Conservation (phyloP, 345 rosid species). For the Isatis tinctoria region DNA sequence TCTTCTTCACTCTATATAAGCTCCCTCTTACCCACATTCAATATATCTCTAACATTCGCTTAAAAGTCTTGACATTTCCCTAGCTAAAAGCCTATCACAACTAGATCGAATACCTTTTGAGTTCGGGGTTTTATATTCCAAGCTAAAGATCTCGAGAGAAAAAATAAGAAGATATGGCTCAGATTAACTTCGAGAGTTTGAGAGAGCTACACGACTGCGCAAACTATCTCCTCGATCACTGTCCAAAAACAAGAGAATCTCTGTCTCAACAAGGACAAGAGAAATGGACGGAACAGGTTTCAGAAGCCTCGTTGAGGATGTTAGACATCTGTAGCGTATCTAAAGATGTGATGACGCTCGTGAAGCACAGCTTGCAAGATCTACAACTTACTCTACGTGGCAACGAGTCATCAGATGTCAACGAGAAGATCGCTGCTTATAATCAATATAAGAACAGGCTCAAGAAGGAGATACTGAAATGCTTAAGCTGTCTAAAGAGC, state of each 20-base stretch:
- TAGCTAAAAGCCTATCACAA: background rate
- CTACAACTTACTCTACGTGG: slow-evolving; percentile 49
- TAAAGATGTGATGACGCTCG: slow-evolving; percentile 55
- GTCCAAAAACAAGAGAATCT: slow-evolving; percentile 46
- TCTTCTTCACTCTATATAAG: background rate
- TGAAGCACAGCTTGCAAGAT: slow-evolving; percentile 56
- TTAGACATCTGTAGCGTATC: slow-evolving; percentile 59
- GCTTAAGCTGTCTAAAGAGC: slow-evolving; percentile 45
- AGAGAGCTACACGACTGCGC: slow-evolving; percentile 68
- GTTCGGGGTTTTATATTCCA: background rate
- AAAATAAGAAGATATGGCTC: slow-evolving; percentile 35
- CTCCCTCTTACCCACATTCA: background rate
- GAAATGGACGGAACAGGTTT: slow-evolving; percentile 53
- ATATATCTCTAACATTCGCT: background rate
- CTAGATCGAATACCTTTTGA: background rate
- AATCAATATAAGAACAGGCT: slow-evolving; percentile 49
- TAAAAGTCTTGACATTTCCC: background rate
- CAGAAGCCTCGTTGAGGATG: slow-evolving; percentile 67
- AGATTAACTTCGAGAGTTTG: slow-evolving; percentile 54
- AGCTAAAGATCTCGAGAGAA: background rate
- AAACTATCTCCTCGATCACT: slow-evolving; percentile 61
- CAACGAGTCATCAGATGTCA: slow-evolving; percentile 39
- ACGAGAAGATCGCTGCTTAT: slow-evolving; percentile 48
- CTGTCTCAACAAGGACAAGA: slow-evolving; percentile 42
- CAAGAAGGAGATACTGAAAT: slow-evolving; percentile 67